Base-by-base conservation (phyloP, 164 flowering plant species). In the Umbilicus rupestris region DNA sequence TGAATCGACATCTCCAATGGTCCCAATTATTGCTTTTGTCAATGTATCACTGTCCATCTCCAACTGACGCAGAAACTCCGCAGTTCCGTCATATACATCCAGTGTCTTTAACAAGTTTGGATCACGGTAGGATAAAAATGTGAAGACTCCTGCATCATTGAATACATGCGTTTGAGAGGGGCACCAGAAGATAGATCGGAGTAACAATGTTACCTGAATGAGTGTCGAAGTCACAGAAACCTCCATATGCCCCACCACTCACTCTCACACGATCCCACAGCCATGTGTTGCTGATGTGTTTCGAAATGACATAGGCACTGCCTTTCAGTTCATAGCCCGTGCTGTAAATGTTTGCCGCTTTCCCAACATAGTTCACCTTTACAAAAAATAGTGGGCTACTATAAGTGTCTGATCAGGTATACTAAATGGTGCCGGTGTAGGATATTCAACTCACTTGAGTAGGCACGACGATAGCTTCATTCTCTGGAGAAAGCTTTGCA, bases 241-340 rank as follows among this genome's bases (percentile, higher is more conserved):
- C 99, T 59, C 99, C 99, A 82, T 95, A 95, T 44, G 99, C 99
- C 64, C 99, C 99, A 74, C 97, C 99, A 73, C 97, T 88, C 65
- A 95, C 99, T 37, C 99, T 81, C 19, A 95, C 97, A 70, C 94
- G 97, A 69, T 95, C 99, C 98, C 99, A 95, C 71, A 95, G 75
- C 99, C 99, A 95, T 69, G 97, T 88, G 73, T 92, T 92, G 64
- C 97, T 81, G 31, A 95, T 85, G 78, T 88, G 71, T 76, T 85
- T 95, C 3, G 99, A 94, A 69, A 95, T 92, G 39, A 95, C 99
- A 84, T 92, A 87, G 16, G 99, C 91, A 82, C 99, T 95, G 35
- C 99, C 99, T 46, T 76, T 80, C 45, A 92, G 92, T 72, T 88
- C 77, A 74, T 94, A 94, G 39, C 99, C 99, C 6, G 88, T 79